Base-by-base conservation (phyloP, 2,329 filamentous ascomycete genomes). In the Zalaria sp. region DNA sequence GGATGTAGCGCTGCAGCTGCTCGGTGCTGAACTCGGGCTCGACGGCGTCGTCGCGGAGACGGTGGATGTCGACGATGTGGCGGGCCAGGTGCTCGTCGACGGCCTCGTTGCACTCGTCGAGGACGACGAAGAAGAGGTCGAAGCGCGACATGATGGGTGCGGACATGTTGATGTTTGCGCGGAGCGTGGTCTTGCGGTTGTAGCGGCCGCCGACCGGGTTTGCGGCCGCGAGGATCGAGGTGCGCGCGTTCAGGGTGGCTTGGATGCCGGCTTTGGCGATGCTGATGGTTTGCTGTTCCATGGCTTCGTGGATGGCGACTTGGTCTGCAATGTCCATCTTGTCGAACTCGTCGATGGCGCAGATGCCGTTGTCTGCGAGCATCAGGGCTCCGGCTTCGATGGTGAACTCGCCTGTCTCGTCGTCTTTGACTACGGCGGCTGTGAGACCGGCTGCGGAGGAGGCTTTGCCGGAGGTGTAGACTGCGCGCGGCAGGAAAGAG, bases 141-240 rank as follows among this genome's bases (percentile, higher is more conserved):
- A 98, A 98, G 70, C 91, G 84, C 41, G 86, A 94, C 91, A 98
- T 98, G 68, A 98, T 98, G 44, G 91, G 91, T 2, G 91, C 91
- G 26, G 82, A 89, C 84, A 98, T 95, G 67, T 96, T 96, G 65
- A 98, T 89, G 62, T 98, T 98, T 48, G 85, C 79, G 40, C 91
- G 77, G 5, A 98, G 74, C 0, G 91, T 94, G 0, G 83, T 81
- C 68, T 96, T 98, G 54, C 89, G 83, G 66, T 98, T 93, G 65
- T 98, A 93, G n/a, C 91, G 79, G 8, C 91, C 91, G 27, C 86
- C 86, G 4, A 98, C 86, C 0, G 91, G 91, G 61, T 98, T 98
- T 27, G 91, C 91, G 5, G 91, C 91, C 1, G 91, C 91, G 10
- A 98, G 79, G 54, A 98, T 96, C 37, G 83, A 91, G 1, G 91